Evolutionary conservation across 805 yeast genomes (phyloP), one percentile per base, ranked within the genome.

Genomic region (Sungouiozyma ichnusensis): DNA sequence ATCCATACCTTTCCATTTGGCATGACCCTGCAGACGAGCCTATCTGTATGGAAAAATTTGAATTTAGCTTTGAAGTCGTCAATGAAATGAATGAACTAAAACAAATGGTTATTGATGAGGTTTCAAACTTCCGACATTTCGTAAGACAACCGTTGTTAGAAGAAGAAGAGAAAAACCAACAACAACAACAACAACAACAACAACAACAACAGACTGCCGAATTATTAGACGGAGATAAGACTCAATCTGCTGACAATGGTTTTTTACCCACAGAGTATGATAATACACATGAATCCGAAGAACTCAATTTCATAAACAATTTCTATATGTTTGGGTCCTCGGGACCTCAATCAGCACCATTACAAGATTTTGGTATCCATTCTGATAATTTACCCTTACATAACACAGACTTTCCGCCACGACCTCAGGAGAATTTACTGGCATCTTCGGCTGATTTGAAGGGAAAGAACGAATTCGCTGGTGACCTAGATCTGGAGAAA

Each of bases 1-100:
- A 92, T 64, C 95, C 96, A 7, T 92, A 90, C 59, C 65, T 92
- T 42, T 71, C 79, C 37, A 74, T 84, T 27, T 92, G 96, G 88
- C 97, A 86, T 58, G 95, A 87, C 62, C 92, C 95, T 4, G 73
- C 75, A 24, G 97, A 92, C 58, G 97, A 92, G 63, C 88, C 88
- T 6, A 79, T 73, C 38, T 86, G 96, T 59, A 75, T 77, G 37
- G 70, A 75, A 2, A 82, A 83, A 52, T 88, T 88, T 60, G 95
- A 88, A 56, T 88, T 88, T 59, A 70, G 84, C 4, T 88, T 88
- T 60, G 97, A 88, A 67, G 80, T 74, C 14, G 81, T 81, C 15
- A 85, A 85, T 50, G 95, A 86, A 49, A 71, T 85, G 57, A 81
- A 75, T 11, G 65, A 73, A 9, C 81, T 88, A 84, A 79, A 74